phyloP scores from a whole-genome alignment of 2,329 filamentous ascomycete genomes.

The Phyllosticta citribraziliensis region DNA sequence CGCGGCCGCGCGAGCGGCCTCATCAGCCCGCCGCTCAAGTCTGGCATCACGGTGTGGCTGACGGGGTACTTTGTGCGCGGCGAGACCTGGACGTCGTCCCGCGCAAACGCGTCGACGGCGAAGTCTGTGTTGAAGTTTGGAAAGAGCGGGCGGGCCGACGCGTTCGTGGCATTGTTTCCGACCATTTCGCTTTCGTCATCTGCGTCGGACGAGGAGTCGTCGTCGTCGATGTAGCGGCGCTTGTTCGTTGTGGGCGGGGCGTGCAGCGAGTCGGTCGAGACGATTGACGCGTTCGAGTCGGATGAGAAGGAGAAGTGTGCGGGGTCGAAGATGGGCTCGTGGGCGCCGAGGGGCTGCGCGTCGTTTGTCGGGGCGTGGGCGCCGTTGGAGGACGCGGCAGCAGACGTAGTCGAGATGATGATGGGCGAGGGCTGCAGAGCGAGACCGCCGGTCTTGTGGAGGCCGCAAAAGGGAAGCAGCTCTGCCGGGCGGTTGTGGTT shows the following conservation, averaged over 20 bases:
- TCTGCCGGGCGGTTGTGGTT: slow-evolving; percentile 39
- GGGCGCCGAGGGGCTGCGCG: slow-evolving; percentile 9
- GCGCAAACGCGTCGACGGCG: slow-evolving; percentile 13
- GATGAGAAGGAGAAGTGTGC: slow-evolving; percentile 26
- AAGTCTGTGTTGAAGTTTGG: slow-evolving; percentile 16
- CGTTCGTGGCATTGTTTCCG: not conserved
- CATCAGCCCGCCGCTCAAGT: slow-evolving; percentile 6
- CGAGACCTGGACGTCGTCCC: slow-evolving; percentile 28
- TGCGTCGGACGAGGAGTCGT: slow-evolving; percentile 27
- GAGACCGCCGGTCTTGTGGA: slow-evolving; percentile 59
- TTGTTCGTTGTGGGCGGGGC: slow-evolving; percentile 28
- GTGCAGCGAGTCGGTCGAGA: slow-evolving; percentile 19
- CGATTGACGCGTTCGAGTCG: slow-evolving; percentile 19
- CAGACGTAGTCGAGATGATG: slow-evolving; percentile 21
- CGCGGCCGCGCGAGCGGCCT: slow-evolving; percentile 25
- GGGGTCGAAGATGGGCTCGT: slow-evolving; percentile 17
- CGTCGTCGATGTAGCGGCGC: slow-evolving; percentile 27
- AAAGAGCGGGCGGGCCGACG: not conserved
- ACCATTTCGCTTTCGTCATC: not conserved
- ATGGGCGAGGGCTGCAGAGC: slow-evolving; percentile 19
- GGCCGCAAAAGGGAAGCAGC: slow-evolving; percentile 69
- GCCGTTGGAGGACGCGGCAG: slow-evolving; percentile 28
- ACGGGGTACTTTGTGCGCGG: slow-evolving; percentile 18
- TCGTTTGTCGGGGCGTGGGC: slow-evolving; percentile 20
- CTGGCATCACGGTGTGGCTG: slow-evolving; percentile 12